phyloP scores from a whole-genome alignment of 2,329 filamentous ascomycete species.

The Colletotrichum sp. region DNA sequence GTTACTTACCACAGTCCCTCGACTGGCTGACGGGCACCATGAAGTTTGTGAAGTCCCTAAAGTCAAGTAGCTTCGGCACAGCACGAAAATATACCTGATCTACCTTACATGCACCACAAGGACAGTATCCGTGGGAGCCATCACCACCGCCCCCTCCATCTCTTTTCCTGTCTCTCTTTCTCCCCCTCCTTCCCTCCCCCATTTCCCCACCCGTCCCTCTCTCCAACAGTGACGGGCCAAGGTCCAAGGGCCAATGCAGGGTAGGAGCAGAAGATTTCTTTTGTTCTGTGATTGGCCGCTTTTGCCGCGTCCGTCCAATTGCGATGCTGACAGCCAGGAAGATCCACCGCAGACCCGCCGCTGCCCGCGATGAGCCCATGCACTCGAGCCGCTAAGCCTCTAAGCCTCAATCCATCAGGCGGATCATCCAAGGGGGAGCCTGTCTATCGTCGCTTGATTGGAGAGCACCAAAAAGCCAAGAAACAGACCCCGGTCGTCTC shows the following conservation, averaged over 20 bases:
- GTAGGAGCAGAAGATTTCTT: not conserved
- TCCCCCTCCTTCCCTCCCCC: not conserved
- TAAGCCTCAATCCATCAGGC: conserved; percentile 19
- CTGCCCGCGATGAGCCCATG: conserved; percentile 1
- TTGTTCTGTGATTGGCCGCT: not conserved
- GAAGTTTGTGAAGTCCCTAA: not conserved
- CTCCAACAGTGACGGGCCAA: not conserved
- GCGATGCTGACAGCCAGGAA: not conserved
- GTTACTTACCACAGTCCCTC: not conserved
- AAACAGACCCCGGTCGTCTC: not conserved
- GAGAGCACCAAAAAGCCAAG: not conserved
- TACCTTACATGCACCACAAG: not conserved
- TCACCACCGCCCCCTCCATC: not conserved
- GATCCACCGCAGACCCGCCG: not conserved
- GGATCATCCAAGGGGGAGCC: not conserved
- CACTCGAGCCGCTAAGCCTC: conserved; percentile 13
- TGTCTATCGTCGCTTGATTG: not conserved
- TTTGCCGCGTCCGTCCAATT: not conserved
- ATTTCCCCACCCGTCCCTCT: not conserved
- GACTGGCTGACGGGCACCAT: not conserved
- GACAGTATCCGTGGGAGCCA: not conserved
- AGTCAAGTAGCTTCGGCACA: not conserved
- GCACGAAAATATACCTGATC: not conserved
- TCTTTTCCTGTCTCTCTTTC: not conserved
- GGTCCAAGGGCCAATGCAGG: not conserved